These are phyloP conservation scores for Gilbertella persicaria DNA, from an alignment of 371 early-diverging fungal genomes.

Conservation along the genomic window DNA sequence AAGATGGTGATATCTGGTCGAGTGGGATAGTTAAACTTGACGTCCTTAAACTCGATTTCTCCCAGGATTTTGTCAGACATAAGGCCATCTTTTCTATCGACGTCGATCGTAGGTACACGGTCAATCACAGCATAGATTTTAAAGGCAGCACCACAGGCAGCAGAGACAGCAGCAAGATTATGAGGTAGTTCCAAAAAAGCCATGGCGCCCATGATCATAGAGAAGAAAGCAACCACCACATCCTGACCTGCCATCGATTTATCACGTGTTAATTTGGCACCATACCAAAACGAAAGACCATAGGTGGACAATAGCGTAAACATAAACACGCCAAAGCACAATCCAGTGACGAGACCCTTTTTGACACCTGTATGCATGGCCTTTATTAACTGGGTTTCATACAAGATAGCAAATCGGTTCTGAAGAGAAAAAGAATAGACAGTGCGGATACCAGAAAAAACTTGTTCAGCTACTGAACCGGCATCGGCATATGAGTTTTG, in stretches of 20 bases:
- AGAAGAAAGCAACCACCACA: slow-evolving; percentile 68
- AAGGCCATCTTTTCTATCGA: slow-evolving; percentile 56
- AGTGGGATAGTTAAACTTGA: slow-evolving; percentile 74
- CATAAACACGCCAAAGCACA: slow-evolving; percentile 59
- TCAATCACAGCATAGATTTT: slow-evolving; percentile 78
- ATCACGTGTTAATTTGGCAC: slow-evolving; percentile 52
- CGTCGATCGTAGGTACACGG: slow-evolving; percentile 69
- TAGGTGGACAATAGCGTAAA: slow-evolving; percentile 64
- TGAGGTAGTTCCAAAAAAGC: slow-evolving; percentile 54
- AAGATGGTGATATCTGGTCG: slow-evolving; percentile 69
- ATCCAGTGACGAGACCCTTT: slow-evolving; percentile 46
- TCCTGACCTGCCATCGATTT: slow-evolving; percentile 43
- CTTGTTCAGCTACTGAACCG: slow-evolving; percentile 85
- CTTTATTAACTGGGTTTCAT: slow-evolving; percentile 42
- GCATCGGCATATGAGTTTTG: slow-evolving; percentile 69
- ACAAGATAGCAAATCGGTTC: slow-evolving; percentile 62
- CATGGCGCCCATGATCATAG: slow-evolving; percentile 62
- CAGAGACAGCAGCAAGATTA: slow-evolving; percentile 57
- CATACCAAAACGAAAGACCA: slow-evolving; percentile 78
- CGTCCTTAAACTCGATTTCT: slow-evolving; percentile 68
- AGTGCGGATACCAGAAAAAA: slow-evolving; percentile 79
- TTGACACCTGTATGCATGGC: slow-evolving; percentile 54
- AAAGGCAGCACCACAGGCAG: slow-evolving; percentile 67
- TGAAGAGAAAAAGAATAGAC: slow-evolving; percentile 81
- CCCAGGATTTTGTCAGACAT: slow-evolving; percentile 55